Evolutionary conservation across 2,329 filamentous ascomycete genomes (phyloP).

Genomic region (Colletotrichum theobromicola): DNA sequence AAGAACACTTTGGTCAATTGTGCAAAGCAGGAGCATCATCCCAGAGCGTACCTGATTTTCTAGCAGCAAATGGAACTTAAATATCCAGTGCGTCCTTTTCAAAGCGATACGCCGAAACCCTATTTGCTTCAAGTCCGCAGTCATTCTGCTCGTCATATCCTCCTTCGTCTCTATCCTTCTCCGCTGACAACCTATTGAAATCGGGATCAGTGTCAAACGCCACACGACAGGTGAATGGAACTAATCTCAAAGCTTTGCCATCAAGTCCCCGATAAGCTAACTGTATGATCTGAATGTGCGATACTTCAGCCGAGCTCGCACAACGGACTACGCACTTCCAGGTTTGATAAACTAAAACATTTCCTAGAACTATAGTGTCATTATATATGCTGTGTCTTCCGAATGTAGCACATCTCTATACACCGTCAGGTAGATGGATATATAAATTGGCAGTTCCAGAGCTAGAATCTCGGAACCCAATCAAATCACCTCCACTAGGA

Average conservation of each 20-base stretch:
- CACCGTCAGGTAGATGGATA: background rate
- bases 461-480: rapidly evolving
- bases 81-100: no score
- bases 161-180: background rate
- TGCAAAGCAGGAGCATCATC: background rate
- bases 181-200: background rate
- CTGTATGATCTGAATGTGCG: no score
- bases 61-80: no score
- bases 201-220: rapidly evolving
- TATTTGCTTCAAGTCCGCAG: no score
- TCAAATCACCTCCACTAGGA: no score
- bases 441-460: background rate
- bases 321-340: no score
- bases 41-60: background rate
- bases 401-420: rapidly evolving
- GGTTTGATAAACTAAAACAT: background rate
- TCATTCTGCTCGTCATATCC: background rate
- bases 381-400: rapidly evolving
- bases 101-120: no score
- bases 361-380: background rate
- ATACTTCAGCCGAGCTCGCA: background rate
- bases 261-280: no score
- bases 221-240: rapidly evolving
- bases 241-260: rapidly evolving
- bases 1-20: background rate